Base-by-base conservation (phyloP, 78 protist genomes). In the Dictyostelium citrinum region DNA sequence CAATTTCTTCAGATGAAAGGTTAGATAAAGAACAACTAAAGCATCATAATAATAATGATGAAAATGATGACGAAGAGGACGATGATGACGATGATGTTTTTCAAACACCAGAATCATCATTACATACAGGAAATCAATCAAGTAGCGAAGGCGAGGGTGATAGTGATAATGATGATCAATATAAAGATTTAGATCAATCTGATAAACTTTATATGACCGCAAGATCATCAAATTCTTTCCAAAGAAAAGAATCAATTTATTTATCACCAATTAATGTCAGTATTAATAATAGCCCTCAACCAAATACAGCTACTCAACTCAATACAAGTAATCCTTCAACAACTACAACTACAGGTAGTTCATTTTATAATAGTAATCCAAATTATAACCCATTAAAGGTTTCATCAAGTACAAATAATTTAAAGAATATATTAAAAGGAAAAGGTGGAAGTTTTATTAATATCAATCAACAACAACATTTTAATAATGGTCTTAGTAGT, bases 91-190 rank as follows among this genome's bases (percentile, higher is more conserved):
- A 88, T 29, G 85, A 61, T 78, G 86, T 78, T 14, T 88, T 29
- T 9, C 39, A 68, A 43, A 88, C 93, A 17, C 93, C 93, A 8
- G 93, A 88, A 27, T 67, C 93, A 17, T 88, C 93, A 41, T 14
- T 88, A 10, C 31, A 78, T 9, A 55, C 64, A 2, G 79, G 49
- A n/a, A 11, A 11, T 14, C 17, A 29, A 24, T 29, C 39, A 33
- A 60, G 71, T 60, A 33, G 37, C 16, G 45, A 31, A 6, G 43
- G 39, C 8, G 27, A 22, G 5, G 77, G 60, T 1, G 83, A 61
- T 0, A 79, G 78, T 17, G 39, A 67, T 46, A 70, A 68, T 9
- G 78, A 76, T 24, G 74, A 64, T 17, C 24, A 11, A 8, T 61
- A 12, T 64, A 64, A 27, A 11, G 72, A 29, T 11, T 64, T 64